Evolutionary conservation across 257 asterid genomes (phyloP).

Genomic region (Plantago major): DNA sequence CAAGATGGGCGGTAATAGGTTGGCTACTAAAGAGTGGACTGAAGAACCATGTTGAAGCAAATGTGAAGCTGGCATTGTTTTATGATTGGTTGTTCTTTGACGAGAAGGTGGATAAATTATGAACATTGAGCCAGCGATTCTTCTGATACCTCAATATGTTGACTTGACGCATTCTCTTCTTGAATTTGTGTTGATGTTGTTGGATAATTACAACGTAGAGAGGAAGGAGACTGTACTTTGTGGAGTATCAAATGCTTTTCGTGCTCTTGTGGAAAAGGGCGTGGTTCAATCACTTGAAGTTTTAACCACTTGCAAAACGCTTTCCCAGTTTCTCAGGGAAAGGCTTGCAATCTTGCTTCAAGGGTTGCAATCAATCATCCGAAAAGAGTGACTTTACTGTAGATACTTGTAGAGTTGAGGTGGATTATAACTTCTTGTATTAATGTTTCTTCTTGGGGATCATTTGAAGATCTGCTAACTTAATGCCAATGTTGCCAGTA

Average conservation of each 20-base stretch:
- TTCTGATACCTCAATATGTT: too few relatives aligned
- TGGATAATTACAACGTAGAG: slow-evolving; percentile 75
- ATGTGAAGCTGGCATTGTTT: too few relatives aligned
- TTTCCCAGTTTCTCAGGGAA: slow-evolving; percentile 60
- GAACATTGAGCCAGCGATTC: too few relatives aligned
- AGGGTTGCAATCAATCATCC: slow-evolving; percentile 1
- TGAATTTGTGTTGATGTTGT: slow-evolving; percentile 60
- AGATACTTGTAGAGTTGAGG: background rate
- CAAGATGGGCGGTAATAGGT: too few relatives aligned
- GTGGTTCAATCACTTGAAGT: slow-evolving; percentile 58
- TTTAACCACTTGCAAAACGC: slow-evolving; percentile 39
- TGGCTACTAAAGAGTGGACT: too few relatives aligned
- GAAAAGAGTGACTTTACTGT: background rate
- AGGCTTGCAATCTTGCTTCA: slow-evolving; percentile 32
- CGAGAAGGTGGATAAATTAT: too few relatives aligned
- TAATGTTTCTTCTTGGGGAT: too few relatives aligned
- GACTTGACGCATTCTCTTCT: too few relatives aligned
- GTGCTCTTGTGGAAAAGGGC: slow-evolving; percentile 39
- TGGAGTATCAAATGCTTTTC: slow-evolving; percentile 56
- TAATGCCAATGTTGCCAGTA: too few relatives aligned
- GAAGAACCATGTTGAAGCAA: slow-evolving; percentile 52
- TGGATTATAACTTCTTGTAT: background rate
- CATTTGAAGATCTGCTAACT: too few relatives aligned
- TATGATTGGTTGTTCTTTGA: too few relatives aligned
- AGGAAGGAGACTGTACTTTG: too few relatives aligned